Evolutionary conservation across 805 yeast species (phyloP), one percentile per base, ranked within the genome.

Genomic region (Huiozyma sinensis): DNA sequence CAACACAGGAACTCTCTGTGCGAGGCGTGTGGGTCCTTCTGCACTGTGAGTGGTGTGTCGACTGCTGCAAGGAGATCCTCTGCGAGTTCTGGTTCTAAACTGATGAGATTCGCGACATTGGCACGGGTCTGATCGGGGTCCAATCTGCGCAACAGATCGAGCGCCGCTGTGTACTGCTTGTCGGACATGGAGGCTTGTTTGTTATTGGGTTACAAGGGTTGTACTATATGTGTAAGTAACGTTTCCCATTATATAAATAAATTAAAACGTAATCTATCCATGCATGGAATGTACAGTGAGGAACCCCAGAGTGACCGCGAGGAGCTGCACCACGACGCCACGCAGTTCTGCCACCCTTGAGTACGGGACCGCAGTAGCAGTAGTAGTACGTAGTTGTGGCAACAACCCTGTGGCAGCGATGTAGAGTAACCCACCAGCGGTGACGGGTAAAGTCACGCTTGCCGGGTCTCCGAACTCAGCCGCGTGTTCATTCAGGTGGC

Each of bases 31-130:
- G 65, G 51, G 42, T 61, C 66, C 28, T 47, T 52, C 28, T 50
- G 48, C 9, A 60, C 47, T 7, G 48, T 43, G 53, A 90, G 69
- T 28, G 97, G 97, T 42, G 82, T 80, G 64, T 90, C 98, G 9
- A 90, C 88, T 0, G 92, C 75, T 5, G 95, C 76, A 40, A 90
- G 69, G 47, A 90, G 70, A 50, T 90, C 98, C 59, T 83, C 95
- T 2, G 95, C 94, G 32, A 89, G 64, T 30, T 76, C 82, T 8
- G 86, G 83, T 10, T 66, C 67, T 43, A 75, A 71, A 34, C 66
- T 55, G 30, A 63, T 64, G 46, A 79, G 56, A 50, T 76, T 73
- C 27, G 61, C 54, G 36, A 77, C 55, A 49, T 71, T 67, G 28
- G 65, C 61, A 9, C 74, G 49, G 35, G 82, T 71, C 43, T 77